Base-by-base conservation (phyloP, 306 rosid genomes). In the Pterocarpus santalinus region DNA sequence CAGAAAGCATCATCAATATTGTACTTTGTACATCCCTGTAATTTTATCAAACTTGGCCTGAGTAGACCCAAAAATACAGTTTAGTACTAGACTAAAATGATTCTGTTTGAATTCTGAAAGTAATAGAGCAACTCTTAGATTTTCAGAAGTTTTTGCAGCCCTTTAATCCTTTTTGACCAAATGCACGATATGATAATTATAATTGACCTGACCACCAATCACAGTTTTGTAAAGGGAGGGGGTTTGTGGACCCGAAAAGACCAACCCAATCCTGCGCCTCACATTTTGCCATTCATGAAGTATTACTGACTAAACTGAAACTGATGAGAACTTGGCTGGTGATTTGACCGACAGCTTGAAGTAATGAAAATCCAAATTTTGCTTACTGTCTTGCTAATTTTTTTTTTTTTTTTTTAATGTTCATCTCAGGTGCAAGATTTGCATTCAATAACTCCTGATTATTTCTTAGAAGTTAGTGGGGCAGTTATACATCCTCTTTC, bases 401-500 rank as follows among this genome's bases (percentile, higher is more conserved):
- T 57, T 56, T 57, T 64, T 32, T 22, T 64, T 55, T 38, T 8
- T 44, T 33, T 8, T 56, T 44, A 47, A 13, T 62, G 72, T 86
- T 81, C 65, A 68, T 81, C 76, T 82, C 86, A 95, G 99, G 99
- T 95, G 73, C 98, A 95, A 81, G 94, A 95, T 93, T 86, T 95
- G 72, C 99, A 95, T 78, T 91, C 92, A 30, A 87, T 93, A 82
- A 95, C 99, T 76, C 99, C 98, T 34, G 82, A 89, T 90, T 85
- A 84, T 89, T 95, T 95, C 89, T 85, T 95, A 49, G 94, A 95
- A 93, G 90, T 95, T 64, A 90, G 99, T 81, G 99, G 99, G 61
- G 99, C 93, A 72, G 92, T 95, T 77, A 91, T 95, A 81, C 97
- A 93, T 51, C 99, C 99, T 33, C 99, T 95, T 79, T 95, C 99